Conservation (phyloP, 1,284 basidiomycete species). For the Cryptococcus sp. region DNA sequence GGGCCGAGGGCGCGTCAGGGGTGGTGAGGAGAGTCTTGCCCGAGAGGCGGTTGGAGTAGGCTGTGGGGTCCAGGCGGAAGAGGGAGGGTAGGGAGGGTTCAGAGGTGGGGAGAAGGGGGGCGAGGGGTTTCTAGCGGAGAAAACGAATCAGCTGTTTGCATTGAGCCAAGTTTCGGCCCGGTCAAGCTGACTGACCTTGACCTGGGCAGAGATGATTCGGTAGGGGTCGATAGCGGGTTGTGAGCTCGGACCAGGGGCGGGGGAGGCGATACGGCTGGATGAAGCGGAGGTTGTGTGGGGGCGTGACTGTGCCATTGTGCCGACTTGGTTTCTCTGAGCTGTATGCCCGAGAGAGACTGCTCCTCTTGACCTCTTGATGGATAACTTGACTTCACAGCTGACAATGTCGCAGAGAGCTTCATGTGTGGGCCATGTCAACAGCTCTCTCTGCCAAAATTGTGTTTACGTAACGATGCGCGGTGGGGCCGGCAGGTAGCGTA, state of each 20-base stretch:
- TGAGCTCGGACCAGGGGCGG: neutral
- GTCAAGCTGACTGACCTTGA: conserved; percentile 23
- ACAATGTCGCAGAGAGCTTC: no score
- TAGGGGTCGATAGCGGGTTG: conserved; percentile 23
- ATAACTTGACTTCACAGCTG: no score
- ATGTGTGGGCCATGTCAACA: neutral
- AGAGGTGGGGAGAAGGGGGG: conserved; percentile 12
- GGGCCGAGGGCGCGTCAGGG: neutral
- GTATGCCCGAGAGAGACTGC: no score
- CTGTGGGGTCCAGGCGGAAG: conserved; percentile 23
- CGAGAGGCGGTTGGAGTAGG: conserved; percentile 29
- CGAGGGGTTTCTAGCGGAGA: conserved; percentile 17
- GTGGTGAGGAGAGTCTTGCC: conserved; percentile 36
- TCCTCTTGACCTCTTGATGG: no score
- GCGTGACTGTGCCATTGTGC: no score
- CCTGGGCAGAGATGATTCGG: conserved; percentile 20
- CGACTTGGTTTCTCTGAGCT: no score
- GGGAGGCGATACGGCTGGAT: conserved; percentile 13
- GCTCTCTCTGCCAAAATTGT: neutral
- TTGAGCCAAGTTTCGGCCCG: no score
- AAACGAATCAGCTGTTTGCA: neutral
- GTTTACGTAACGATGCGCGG: no score
- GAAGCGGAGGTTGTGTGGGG: conserved; percentile 4
- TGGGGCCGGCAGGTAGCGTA: no score
- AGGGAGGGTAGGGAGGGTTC: conserved; percentile 20